These are phyloP conservation scores for Nothophytophthora sp. DNA, from an alignment of 352 stramenopile genomes.

Conservation along the genomic window DNA sequence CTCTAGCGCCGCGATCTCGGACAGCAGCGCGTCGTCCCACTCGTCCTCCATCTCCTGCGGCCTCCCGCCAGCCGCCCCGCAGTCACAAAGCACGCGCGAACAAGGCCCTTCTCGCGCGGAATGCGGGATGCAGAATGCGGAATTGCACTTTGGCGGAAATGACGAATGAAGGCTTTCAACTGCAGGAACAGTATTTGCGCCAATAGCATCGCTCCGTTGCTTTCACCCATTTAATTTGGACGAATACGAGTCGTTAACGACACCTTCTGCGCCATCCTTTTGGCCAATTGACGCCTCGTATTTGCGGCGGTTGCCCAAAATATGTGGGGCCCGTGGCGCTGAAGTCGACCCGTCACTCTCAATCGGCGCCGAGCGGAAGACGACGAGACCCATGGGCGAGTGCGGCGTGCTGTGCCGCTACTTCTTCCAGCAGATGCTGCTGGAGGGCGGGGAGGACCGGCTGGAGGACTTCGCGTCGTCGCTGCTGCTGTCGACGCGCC, in stretches of 20 bases:
- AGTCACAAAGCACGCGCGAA: slow-evolving; percentile 1
- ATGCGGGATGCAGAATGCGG: not conserved
- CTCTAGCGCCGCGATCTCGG: slow-evolving; percentile 68
- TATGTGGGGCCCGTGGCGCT: no score
- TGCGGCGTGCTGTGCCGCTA: slow-evolving; percentile 76
- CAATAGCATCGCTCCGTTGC: slow-evolving; percentile 1
- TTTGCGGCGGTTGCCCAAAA: no score
- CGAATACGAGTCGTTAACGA: no score
- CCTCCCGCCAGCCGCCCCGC: slow-evolving; percentile 1
- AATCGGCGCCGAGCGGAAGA: not conserved
- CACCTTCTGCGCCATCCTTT: no score
- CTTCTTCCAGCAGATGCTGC: slow-evolving; percentile 81
- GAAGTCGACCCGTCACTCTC: no score
- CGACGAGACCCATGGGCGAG: slow-evolving; percentile 7
- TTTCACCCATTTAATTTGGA: no score
- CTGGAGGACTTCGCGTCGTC: slow-evolving; percentile 59
- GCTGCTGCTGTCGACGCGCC: slow-evolving; percentile 61
- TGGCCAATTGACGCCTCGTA: no score
- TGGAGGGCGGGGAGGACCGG: slow-evolving; percentile 38
- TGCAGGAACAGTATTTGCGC: slow-evolving; percentile 2
- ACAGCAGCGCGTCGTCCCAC: slow-evolving; percentile 83
- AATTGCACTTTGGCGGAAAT: no score
- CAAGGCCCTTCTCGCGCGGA: no score
- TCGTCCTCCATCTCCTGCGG: slow-evolving; percentile 54
- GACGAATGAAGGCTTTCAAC: no score